A percentile compares a stretch with the other conserved stretches of the same genome.
phyloP scores from a whole-genome alignment of 805 yeast species.

The Kockiozyma suomiensis region DNA sequence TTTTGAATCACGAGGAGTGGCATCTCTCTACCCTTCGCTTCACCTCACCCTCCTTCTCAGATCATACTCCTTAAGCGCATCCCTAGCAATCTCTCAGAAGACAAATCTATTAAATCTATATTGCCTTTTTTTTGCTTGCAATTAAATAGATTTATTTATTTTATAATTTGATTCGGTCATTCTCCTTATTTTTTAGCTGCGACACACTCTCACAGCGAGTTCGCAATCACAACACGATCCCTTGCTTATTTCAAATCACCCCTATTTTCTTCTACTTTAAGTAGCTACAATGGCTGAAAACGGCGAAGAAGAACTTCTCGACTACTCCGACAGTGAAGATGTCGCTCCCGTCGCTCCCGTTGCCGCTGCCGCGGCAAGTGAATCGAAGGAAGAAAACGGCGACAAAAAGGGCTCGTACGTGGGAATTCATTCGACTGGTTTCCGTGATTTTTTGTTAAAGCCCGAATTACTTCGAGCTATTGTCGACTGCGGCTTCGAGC shows the following conservation, averaged over 20 bases:
- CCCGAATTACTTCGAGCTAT: conserved; percentile 97
- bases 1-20: neutral
- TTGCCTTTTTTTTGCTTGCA: no score
- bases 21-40: neutral
- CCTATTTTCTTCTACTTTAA: neutral
- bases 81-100: neutral
- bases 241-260: neutral
- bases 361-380: conserved; percentile 38
- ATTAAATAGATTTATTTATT: no score
- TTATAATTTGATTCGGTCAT: no score
- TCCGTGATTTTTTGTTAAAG: conserved; percentile 94
- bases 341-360: conserved; percentile 64
- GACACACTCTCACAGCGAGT: no score
- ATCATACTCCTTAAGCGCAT: neutral
- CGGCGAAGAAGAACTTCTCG: conserved; percentile 99
- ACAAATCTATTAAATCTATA: no score
- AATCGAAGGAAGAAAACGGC: conserved; percentile 47
- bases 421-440: conserved; percentile 97
- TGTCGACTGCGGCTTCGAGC: conserved; percentile 99
- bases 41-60: neutral
- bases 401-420: conserved; percentile 96
- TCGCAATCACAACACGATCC: neutral
- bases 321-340: conserved; percentile 98
- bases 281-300: conserved; percentile 51
- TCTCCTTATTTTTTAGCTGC: no score